Conservation (phyloP, 805 yeast species). For the Lachancea thermotolerans region DNA sequence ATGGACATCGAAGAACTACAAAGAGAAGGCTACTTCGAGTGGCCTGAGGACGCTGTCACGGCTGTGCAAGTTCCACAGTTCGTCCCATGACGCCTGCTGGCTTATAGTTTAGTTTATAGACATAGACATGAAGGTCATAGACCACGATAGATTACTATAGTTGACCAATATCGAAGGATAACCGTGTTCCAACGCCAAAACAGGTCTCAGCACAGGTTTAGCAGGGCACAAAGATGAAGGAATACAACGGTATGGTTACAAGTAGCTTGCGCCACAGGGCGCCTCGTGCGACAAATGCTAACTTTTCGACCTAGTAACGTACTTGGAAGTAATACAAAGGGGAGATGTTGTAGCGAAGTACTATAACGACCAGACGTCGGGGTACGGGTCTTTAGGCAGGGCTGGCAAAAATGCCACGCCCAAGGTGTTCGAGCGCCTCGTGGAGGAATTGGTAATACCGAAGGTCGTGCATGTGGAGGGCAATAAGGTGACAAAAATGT, state of each 20-base stretch:
- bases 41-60: conserved; percentile 22
- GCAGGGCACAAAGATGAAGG: conserved; percentile 9
- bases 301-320: conserved; percentile 14
- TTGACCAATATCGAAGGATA: neutral
- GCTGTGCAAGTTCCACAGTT: conserved; percentile 13
- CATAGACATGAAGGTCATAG: neutral
- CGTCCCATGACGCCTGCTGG: conserved; percentile 3
- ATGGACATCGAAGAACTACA: conserved; percentile 35
- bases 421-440: conserved; percentile 22
- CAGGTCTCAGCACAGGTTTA: no score
- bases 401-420: conserved; percentile 8
- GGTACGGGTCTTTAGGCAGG: conserved; percentile 20
- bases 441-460: conserved; percentile 27
- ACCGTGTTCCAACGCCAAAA: no score
- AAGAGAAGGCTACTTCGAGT: conserved; percentile 32
- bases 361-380: conserved; percentile 13
- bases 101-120: neutral
- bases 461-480: conserved; percentile 27
- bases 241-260: conserved; percentile 13
- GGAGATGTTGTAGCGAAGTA: conserved; percentile 20
- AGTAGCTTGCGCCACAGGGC: neutral
- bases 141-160: neutral
- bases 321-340: conserved; percentile 24
- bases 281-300: no score
- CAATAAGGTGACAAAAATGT: conserved; percentile 30